Conservation (phyloP, 2,329 filamentous ascomycete species). For the Diaporthe amygdali region DNA sequence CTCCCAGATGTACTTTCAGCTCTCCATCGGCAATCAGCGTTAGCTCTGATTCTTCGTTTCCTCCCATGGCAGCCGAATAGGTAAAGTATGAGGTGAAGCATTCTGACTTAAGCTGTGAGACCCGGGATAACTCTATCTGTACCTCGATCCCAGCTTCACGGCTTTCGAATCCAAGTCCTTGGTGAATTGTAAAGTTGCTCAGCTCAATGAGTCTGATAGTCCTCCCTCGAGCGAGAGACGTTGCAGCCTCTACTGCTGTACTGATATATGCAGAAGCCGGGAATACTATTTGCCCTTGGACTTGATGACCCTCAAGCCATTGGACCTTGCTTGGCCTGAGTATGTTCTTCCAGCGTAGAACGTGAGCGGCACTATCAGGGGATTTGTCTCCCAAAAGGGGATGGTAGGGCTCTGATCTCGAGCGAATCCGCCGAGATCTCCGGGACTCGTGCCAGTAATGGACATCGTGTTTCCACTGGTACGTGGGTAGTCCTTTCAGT, state of each 20-base stretch:
- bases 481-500: constrained; percentile 19
- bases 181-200: constrained; percentile 26
- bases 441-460: constrained; percentile 23
- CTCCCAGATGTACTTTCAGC: not conserved
- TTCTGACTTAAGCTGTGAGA: not conserved
- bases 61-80: not conserved
- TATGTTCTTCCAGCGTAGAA: constrained; percentile 32
- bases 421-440: constrained; percentile 2
- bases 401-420: not conserved
- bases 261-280: constrained; percentile 36
- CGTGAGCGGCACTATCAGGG: not conserved
- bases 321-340: constrained; percentile 32
- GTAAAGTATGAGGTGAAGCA: not conserved
- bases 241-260: constrained; percentile 28
- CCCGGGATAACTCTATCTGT: not conserved
- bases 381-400: constrained; percentile 16
- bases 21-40: not conserved
- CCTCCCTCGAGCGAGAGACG: not conserved
- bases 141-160: constrained; percentile 16
- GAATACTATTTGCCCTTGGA: constrained; percentile 41
- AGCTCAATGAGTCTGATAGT: constrained; percentile 24
- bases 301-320: constrained; percentile 45
- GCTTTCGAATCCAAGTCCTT: constrained; percentile 25
- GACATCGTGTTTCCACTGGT: constrained; percentile 23
- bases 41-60: not conserved